Evolutionary conservation across 2,329 filamentous ascomycete species (phyloP), one percentile per base, ranked within the genome.

Genomic region (Teratosphaeria nubilosa): DNA sequence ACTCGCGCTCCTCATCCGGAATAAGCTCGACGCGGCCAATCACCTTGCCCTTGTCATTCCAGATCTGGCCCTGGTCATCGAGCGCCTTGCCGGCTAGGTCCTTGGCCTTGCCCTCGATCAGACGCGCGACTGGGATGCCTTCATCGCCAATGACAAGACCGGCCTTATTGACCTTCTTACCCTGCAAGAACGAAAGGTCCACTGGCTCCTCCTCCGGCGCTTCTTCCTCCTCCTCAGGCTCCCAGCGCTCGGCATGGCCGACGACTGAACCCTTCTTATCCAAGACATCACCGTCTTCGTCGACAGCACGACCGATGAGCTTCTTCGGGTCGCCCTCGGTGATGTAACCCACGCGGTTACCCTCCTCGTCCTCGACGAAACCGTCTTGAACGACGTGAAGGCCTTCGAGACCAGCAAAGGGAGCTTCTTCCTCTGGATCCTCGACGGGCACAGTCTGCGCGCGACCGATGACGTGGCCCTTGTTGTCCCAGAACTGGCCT

Each of bases 21-120:
- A 90, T 83, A 30, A 88, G 75, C 66, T 89, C 85, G 52, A 83
- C 84, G 58, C 79, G 80, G 60, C 86, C 86, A 59, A 90, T 80
- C 53, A 88, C 76, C 59, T 87, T 83, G 52, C 87, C 87, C n/a
- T 79, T 81, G 69, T 90, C 86, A 68, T 86, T 87, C 75, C 85
- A 83, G 63, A 90, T 81, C 67, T 87, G 82, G 37, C 87, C 87
- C 31, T 88, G 75, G 71, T 84, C 86, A 70, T 90, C 85, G 66
- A 85, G 84, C 80, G 86, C 86, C 66, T 82, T 83, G 30, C 86
- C 86, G 10, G 83, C 74, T 50, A 90, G 79, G 56, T 81, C 78
- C 71, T 82, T 81, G 37, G 82, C 68, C 60, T 86, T 82, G 14
- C 87, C 87, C 68, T 89, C 85, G 22, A 88, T 72, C 1, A 90